A percentile compares a stretch with the other conserved stretches of the same genome.
Conservation (phyloP, 805 yeast genomes). For the Lachancea waltii region DNA sequence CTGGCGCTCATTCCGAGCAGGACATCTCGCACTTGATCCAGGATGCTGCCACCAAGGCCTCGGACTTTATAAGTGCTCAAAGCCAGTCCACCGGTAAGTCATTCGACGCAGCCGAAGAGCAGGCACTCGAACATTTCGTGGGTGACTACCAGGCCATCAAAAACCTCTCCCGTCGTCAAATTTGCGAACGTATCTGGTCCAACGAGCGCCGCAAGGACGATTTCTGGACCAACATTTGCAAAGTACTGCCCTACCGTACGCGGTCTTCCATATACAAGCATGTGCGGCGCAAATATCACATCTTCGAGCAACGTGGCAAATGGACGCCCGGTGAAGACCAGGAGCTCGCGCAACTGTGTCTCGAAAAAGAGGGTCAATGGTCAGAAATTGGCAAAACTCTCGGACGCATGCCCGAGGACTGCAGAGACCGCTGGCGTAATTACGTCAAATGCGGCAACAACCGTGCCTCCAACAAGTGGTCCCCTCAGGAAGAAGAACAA, state of each 20-base stretch:
- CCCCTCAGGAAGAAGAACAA: slow-evolving; percentile 58
- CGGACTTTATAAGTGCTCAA: slow-evolving; percentile 26
- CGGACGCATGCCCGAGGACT: slow-evolving; percentile 96
- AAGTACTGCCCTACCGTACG: slow-evolving; percentile 76
- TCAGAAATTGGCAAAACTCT: slow-evolving; percentile 69
- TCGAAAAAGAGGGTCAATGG: slow-evolving; percentile 79
- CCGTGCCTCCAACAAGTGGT: slow-evolving; percentile 77
- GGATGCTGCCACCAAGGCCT: slow-evolving; percentile 41
- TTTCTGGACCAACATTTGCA: slow-evolving; percentile 80
- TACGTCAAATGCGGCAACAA: slow-evolving; percentile 85
- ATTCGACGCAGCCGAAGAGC: slow-evolving; percentile 46
- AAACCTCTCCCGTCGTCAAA: slow-evolving; percentile 54
- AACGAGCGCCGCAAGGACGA: slow-evolving; percentile 78
- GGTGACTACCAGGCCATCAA: slow-evolving; percentile 59
- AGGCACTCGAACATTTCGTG: slow-evolving; percentile 67
- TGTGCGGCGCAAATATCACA: slow-evolving; percentile 82
- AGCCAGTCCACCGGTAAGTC: slow-evolving; percentile 32
- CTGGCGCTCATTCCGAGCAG: slow-evolving; percentile 10
- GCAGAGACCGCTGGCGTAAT: slow-evolving; percentile 94
- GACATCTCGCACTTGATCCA: slow-evolving; percentile 38
- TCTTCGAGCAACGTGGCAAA: slow-evolving; percentile 80
- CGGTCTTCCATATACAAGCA: slow-evolving; percentile 90
- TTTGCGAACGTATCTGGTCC: slow-evolving; percentile 84
- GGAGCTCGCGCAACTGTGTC: slow-evolving; percentile 53
- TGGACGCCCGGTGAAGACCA: slow-evolving; percentile 85